Evolutionary conservation across 1,284 basidiomycete genomes (phyloP).

Genomic region (Cystobasidium sp.): DNA sequence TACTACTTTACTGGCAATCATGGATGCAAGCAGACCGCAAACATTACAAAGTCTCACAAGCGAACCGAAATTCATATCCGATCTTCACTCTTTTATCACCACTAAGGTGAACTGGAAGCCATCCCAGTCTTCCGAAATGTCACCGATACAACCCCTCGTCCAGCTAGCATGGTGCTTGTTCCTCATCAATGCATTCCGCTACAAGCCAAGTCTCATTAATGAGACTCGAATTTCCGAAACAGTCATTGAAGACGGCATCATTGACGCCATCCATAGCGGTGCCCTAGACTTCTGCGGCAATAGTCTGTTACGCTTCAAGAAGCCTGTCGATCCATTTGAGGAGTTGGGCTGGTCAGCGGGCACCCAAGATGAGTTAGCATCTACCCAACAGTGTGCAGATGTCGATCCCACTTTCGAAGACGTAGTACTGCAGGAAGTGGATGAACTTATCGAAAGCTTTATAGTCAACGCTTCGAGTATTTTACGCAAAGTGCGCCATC

Average conservation of each 20-base stretch:
- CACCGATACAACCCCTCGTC: conserved; percentile 73
- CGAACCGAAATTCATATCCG: conserved; percentile 54
- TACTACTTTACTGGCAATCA: conserved; percentile 67
- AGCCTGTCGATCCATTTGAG: conserved; percentile 51
- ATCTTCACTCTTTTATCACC: conserved; percentile 53
- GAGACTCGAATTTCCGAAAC: conserved; percentile 71
- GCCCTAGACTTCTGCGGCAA: conserved; percentile 74
- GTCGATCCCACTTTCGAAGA: conserved; percentile 71
- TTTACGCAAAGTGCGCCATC: conserved; percentile 85
- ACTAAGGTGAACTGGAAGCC: conserved; percentile 59
- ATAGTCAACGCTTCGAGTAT: conserved; percentile 81
- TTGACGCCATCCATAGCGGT: conserved; percentile 78
- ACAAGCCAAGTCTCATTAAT: conserved; percentile 64
- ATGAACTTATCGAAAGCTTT: conserved; percentile 71
- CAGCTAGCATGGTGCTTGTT: conserved; percentile 86
- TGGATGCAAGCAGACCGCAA: conserved; percentile 63
- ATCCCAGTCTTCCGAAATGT: conserved; percentile 67
- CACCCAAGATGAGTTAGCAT: conserved; percentile 51
- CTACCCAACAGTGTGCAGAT: conserved; percentile 63
- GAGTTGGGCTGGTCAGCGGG: conserved; percentile 50
- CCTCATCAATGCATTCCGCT: conserved; percentile 72
- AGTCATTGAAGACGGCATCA: conserved; percentile 73
- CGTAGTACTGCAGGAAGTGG: conserved; percentile 69
- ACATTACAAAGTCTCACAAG: conserved; percentile 51
- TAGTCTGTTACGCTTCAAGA: conserved; percentile 56